These are phyloP conservation scores for Syncephalastrum racemosum DNA, from an alignment of 371 early-diverging fungal genomes.

Conservation along the genomic window DNA sequence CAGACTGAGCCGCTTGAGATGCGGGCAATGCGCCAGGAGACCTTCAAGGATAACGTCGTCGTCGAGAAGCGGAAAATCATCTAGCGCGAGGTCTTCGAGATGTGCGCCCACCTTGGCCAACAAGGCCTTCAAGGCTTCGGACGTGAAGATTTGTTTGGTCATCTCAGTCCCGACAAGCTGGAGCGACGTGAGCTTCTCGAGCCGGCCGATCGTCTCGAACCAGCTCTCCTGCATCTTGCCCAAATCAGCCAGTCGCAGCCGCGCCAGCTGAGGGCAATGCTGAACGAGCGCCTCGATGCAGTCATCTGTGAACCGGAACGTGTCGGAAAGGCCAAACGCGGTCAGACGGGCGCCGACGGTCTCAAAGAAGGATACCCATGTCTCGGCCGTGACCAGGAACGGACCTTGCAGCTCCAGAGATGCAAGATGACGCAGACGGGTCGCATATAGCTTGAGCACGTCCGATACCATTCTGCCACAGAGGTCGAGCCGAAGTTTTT, in stretches of 20 bases:
- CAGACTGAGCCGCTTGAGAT: slow-evolving; percentile 56
- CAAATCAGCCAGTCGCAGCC: slow-evolving; percentile 60
- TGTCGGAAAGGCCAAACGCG: slow-evolving; percentile 58
- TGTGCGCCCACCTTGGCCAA: slow-evolving; percentile 51
- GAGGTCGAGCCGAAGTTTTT: slow-evolving; percentile 61
- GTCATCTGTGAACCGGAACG: slow-evolving; percentile 56
- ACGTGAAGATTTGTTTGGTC: slow-evolving; percentile 19
- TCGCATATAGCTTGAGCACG: slow-evolving; percentile 47
- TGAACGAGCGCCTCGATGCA: slow-evolving; percentile 56
- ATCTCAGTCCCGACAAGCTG: slow-evolving; percentile 51
- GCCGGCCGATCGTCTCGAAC: slow-evolving; percentile 34
- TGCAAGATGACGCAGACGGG: slow-evolving; percentile 47
- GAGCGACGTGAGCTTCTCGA: slow-evolving; percentile 41
- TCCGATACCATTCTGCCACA: slow-evolving; percentile 78
- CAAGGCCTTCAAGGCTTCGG: slow-evolving; percentile 45
- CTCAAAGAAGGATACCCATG: slow-evolving; percentile 65
- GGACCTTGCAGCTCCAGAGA: slow-evolving; percentile 72
- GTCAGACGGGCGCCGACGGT: slow-evolving; percentile 50
- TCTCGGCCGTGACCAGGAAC: slow-evolving; percentile 62
- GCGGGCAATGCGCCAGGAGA: slow-evolving; percentile 51
- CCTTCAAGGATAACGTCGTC: slow-evolving; percentile 61
- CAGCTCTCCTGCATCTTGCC: slow-evolving; percentile 50
- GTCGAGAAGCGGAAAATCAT: slow-evolving; percentile 31
- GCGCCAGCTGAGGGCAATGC: slow-evolving; percentile 54
- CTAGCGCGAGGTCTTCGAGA: slow-evolving; percentile 57